Evolutionary conservation across 2,329 filamentous ascomycete genomes (phyloP).

Genomic region (Exophiala lecanii-corni): DNA sequence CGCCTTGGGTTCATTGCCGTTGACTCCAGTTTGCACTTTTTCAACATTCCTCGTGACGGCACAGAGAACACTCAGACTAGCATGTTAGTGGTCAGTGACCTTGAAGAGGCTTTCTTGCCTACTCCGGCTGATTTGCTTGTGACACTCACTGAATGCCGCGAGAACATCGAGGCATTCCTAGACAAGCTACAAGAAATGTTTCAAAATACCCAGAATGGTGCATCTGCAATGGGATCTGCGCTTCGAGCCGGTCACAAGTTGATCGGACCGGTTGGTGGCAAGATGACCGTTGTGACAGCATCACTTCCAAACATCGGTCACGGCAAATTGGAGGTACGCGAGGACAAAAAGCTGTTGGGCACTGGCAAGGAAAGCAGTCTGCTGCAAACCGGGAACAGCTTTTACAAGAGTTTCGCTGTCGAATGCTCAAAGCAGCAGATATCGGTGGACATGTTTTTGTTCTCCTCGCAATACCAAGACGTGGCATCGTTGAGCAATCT

Average conservation of each 20-base stretch:
- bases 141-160: slow-evolving; percentile 78
- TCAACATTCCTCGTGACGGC: slow-evolving; percentile 83
- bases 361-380: slow-evolving; percentile 86
- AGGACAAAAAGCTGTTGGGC: slow-evolving; percentile 92
- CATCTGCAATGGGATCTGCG: slow-evolving; percentile 92
- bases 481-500: slow-evolving; percentile 94
- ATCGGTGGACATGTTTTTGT: slow-evolving; percentile 96
- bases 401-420: slow-evolving; percentile 98
- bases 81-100: slow-evolving; percentile 90
- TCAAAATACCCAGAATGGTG: slow-evolving; percentile 82
- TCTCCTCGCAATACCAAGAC: slow-evolving; percentile 93
- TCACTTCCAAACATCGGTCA: slow-evolving; percentile 85
- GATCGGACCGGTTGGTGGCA: slow-evolving; percentile 88
- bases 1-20: slow-evolving; percentile 92
- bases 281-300: slow-evolving; percentile 86
- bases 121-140: slow-evolving; percentile 89
- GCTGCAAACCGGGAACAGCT: slow-evolving; percentile 87
- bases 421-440: slow-evolving; percentile 99
- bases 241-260: slow-evolving; percentile 91
- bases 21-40: slow-evolving; percentile 92
- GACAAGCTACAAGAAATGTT: slow-evolving; percentile 94
- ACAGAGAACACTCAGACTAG: slow-evolving; percentile 79
- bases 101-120: slow-evolving; percentile 94
- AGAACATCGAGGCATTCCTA: slow-evolving; percentile 88
- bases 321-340: slow-evolving; percentile 85